These are phyloP conservation scores for Rhodocollybia butyracea DNA, from an alignment of 768 basidiomycete species.

Conservation along the genomic window DNA sequence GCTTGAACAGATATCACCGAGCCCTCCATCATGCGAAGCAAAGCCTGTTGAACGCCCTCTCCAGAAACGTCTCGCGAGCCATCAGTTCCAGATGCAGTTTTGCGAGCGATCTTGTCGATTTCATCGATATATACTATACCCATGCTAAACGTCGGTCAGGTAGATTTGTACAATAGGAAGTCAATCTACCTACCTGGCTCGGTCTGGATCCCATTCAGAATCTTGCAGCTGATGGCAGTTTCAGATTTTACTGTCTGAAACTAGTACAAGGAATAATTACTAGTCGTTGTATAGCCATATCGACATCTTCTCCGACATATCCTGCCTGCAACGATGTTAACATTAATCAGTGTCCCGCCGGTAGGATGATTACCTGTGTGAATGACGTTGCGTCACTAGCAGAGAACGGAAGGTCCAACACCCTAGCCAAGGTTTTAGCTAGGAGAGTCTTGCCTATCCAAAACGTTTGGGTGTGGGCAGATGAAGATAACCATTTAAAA, in stretches of 20 bases:
- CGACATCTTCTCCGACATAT: slow-evolving; percentile 96
- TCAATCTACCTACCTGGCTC: slow-evolving; percentile 61
- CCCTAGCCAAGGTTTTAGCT: slow-evolving; percentile 86
- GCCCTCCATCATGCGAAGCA: slow-evolving; percentile 94
- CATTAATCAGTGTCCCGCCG: background rate
- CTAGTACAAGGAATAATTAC: slow-evolving; percentile 32
- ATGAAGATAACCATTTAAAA: background rate
- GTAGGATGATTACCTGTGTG: slow-evolving; percentile 59
- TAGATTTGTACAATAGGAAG: background rate
- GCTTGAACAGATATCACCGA: slow-evolving; percentile 79
- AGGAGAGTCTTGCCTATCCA: slow-evolving; percentile 80
- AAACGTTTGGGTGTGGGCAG: background rate
- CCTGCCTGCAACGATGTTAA: slow-evolving; percentile 47
- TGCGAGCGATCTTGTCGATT: slow-evolving; percentile 87
- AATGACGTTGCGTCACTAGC: slow-evolving; percentile 92
- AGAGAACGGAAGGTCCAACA: slow-evolving; percentile 93
- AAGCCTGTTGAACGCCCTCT: slow-evolving; percentile 93
- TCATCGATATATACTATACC: slow-evolving; percentile 98
- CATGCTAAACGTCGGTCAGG: slow-evolving; percentile 43
- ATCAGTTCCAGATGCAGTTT: slow-evolving; percentile 55
- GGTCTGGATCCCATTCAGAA: slow-evolving; percentile 82
- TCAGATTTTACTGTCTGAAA: slow-evolving; percentile 3
- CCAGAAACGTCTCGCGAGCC: slow-evolving; percentile 87
- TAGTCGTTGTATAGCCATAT: slow-evolving; percentile 83
- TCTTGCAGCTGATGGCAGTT: slow-evolving; percentile 65